phyloP scores from a whole-genome alignment of 331 rosid genomes.

The Ulmus americana region DNA sequence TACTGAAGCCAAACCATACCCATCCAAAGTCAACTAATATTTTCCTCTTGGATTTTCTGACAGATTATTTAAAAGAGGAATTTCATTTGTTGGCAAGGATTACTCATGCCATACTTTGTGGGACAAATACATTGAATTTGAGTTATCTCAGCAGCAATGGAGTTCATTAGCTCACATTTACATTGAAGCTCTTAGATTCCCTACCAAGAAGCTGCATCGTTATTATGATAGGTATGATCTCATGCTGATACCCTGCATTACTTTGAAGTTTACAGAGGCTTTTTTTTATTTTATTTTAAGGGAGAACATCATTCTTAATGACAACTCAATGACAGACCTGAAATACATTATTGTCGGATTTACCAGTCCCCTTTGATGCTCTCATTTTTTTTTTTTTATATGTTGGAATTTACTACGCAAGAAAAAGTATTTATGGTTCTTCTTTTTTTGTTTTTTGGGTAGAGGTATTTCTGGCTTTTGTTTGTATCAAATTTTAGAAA shows the following conservation, averaged over 20 bases:
- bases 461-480: too few species aligned
- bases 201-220: constrained; percentile 65
- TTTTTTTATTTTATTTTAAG: neutral
- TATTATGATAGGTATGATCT: constrained; percentile 57
- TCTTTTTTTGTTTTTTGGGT: neutral
- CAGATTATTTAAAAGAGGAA: constrained; percentile 73
- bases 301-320: neutral
- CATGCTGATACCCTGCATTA: constrained; percentile 8
- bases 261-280: neutral
- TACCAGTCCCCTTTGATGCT: neutral
- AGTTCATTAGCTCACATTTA: constrained; percentile 60
- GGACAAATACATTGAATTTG: constrained; percentile 81
- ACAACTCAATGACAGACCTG: neutral
- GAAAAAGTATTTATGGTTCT: neutral
- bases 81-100: constrained; percentile 82
- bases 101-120: constrained; percentile 65
- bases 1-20: neutral
- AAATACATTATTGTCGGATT: neutral
- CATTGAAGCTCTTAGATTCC: constrained; percentile 71
- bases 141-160: constrained; percentile 79
- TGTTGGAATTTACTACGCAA: neutral
- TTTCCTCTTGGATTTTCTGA: constrained; percentile 19
- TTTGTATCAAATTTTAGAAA: too few species aligned
- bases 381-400: neutral
- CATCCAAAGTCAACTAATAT: constrained; percentile 14